These are phyloP conservation scores for Porphyrellus sp. DNA, from an alignment of 1,284 basidiomycete genomes.

Conservation along the genomic window DNA sequence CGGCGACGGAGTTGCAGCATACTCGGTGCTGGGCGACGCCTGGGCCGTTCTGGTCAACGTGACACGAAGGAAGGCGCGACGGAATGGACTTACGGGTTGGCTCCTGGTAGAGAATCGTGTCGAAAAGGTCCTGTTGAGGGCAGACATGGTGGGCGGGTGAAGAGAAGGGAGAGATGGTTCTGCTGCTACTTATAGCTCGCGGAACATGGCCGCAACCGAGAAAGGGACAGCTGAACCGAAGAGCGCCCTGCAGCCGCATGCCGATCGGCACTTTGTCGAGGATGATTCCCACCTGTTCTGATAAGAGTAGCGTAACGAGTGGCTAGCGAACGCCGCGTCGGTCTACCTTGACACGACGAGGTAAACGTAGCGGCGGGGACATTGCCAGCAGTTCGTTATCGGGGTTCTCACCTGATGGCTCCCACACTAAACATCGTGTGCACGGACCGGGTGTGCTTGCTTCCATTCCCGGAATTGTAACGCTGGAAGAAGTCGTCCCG, in stretches of 20 bases:
- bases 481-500: neutral
- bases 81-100: conserved; percentile 22
- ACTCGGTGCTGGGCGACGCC: conserved; percentile 19
- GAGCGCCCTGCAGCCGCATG: conserved; percentile 9
- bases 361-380: too few species aligned
- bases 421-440: too few species aligned
- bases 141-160: conserved; percentile 23
- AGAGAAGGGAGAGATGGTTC: neutral
- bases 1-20: conserved; percentile 1
- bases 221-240: conserved; percentile 26
- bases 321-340: neutral
- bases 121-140: conserved; percentile 30
- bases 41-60: conserved; percentile 6
- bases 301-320: conserved; percentile 10
- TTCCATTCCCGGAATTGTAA: neutral
- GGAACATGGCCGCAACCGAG: conserved; percentile 11
- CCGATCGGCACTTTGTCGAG: neutral
- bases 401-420: neutral
- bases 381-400: too few species aligned
- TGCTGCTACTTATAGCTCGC: conserved; percentile 28
- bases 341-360: too few species aligned
- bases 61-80: neutral
- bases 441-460: too few species aligned
- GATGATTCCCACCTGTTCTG: neutral
- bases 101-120: conserved; percentile 31